Evolutionary conservation across 2,329 filamentous ascomycete genomes (phyloP).

Genomic region (Rutstroemia sp.): DNA sequence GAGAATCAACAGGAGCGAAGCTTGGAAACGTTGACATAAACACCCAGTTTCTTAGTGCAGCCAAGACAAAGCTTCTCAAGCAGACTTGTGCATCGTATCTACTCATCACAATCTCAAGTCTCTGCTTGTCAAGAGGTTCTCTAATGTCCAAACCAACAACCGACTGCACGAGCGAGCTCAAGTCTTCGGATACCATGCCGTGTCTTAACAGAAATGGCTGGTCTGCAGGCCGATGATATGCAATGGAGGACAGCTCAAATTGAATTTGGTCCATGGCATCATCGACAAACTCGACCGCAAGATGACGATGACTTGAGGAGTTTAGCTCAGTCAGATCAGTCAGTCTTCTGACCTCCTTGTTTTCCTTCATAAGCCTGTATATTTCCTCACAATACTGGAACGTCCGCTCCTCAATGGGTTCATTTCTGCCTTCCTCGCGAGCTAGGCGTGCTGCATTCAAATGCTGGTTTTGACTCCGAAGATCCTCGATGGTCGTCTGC

Average conservation of each 20-base stretch:
- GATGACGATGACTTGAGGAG: neutral
- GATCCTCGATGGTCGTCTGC: neutral
- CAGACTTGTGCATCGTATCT: neutral
- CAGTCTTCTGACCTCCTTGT: neutral
- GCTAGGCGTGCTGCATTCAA: neutral
- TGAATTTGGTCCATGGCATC: constrained; percentile 6
- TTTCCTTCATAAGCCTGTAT: neutral
- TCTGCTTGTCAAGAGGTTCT: neutral
- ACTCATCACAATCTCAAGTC: neutral
- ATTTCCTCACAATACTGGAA: neutral
- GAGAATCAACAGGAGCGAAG: neutral
- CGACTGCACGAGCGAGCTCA: neutral
- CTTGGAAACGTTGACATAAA: constrained; percentile 12
- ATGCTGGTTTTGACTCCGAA: neutral
- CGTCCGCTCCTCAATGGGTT: neutral
- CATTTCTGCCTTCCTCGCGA: neutral
- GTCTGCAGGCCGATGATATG: neutral
- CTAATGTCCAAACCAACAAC: neutral
- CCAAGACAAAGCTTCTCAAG: constrained; percentile 3
- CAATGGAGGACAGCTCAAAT: constrained; percentile 10
- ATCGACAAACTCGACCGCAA: neutral
- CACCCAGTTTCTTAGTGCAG: constrained; percentile 13
- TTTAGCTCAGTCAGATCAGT: neutral
- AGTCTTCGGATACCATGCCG: neutral
- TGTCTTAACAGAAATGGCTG: neutral